phyloP scores from a whole-genome alignment of 2,329 filamentous ascomycete species.

The Trichoderma pleuroti region DNA sequence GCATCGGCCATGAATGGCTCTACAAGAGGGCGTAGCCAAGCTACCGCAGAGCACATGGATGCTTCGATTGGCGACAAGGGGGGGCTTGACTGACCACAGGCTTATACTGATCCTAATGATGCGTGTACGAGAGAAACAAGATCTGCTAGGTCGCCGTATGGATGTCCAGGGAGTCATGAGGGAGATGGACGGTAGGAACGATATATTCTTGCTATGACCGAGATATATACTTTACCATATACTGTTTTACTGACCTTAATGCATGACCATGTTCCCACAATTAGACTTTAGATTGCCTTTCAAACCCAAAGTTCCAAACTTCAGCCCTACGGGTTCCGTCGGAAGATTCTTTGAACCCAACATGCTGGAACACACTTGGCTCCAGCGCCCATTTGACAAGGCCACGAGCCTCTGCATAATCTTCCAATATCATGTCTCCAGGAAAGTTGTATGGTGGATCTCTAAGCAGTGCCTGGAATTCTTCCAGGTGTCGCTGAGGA shows the following conservation, averaged over 20 bases:
- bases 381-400: conserved; percentile 37
- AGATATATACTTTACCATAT: not conserved
- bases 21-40: not conserved
- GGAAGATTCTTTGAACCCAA: conserved; percentile 33
- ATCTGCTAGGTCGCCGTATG: not conserved
- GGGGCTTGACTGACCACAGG: not conserved
- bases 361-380: conserved; percentile 38
- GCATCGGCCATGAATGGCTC: not conserved
- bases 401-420: conserved; percentile 29
- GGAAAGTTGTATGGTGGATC: conserved; percentile 34
- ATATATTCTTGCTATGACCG: not conserved
- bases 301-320: conserved; percentile 38
- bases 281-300: conserved; percentile 18
- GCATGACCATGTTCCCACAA: not conserved
- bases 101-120: not conserved
- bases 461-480: conserved; percentile 28
- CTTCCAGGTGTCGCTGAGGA: conserved; percentile 30
- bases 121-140: not conserved
- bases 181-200: not conserved
- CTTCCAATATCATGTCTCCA: conserved; percentile 37
- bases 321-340: conserved; percentile 28
- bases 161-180: not conserved
- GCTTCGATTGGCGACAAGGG: not conserved
- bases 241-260: not conserved
- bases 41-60: not conserved